These are phyloP conservation scores for Penicillium bialowiezense DNA, from an alignment of 495 filamentous ascomycete species.

Conservation along the genomic window DNA sequence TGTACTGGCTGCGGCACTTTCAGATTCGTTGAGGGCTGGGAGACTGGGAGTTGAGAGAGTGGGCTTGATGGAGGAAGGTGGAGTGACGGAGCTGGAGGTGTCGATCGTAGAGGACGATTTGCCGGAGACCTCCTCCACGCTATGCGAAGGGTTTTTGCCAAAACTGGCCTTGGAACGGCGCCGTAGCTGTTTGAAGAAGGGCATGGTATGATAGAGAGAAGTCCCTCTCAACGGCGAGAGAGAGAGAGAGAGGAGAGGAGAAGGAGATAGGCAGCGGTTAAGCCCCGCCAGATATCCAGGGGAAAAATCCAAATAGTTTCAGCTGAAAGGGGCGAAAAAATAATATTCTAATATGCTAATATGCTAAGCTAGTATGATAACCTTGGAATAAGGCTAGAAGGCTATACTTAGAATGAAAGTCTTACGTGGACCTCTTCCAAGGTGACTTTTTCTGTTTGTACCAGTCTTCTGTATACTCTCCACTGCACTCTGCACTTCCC, in stretches of 20 bases:
- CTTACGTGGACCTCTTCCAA: too few relatives aligned
- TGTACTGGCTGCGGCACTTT: constrained; percentile 33
- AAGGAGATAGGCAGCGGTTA: constrained; percentile 40
- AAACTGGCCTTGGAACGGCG: constrained; percentile 69
- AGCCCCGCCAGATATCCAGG: constrained; percentile 19
- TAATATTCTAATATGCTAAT: too few relatives aligned
- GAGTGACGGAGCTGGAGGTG: constrained; percentile 56
- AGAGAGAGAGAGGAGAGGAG: constrained; percentile 20
- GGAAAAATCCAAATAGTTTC: constrained; percentile 4
- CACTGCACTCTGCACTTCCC: too few relatives aligned
- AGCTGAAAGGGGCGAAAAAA: neutral
- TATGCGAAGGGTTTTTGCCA: constrained; percentile 50
- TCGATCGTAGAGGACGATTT: constrained; percentile 66
- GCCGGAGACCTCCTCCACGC: constrained; percentile 47
- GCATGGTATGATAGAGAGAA: constrained; percentile 32
- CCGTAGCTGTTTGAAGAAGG: constrained; percentile 76
- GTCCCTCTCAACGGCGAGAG: constrained; percentile 12
- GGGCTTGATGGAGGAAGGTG: constrained; percentile 58
- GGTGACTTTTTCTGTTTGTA: too few relatives aligned
- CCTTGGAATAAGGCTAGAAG: neutral
- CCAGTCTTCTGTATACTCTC: too few relatives aligned
- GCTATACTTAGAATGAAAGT: constrained; percentile 6
- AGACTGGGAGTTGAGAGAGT: constrained; percentile 52
- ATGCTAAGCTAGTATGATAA: too few relatives aligned
- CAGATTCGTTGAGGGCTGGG: constrained; percentile 49